Conservation (phyloP, 176 grass and related monocot genomes). For the Oryza glumipatula region DNA sequence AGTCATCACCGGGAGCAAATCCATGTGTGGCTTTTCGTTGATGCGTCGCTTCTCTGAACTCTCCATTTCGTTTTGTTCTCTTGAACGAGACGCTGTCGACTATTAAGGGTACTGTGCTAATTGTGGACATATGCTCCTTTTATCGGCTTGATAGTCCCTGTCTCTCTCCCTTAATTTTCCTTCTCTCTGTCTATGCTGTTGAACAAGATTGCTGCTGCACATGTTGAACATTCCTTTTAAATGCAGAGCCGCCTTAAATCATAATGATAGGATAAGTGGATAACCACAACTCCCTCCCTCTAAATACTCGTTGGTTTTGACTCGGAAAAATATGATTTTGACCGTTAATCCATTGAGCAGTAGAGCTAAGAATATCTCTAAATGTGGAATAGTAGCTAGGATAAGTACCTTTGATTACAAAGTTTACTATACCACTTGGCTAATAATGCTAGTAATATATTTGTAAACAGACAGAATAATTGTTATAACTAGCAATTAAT, state of each 20-base stretch:
- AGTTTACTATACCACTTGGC: not conserved
- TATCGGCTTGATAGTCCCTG: not conserved
- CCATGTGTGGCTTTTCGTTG: conserved; percentile 14
- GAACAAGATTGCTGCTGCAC: not conserved
- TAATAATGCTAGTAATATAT: not conserved
- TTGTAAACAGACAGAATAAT: not conserved
- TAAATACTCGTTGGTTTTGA: not conserved
- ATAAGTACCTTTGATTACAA: not conserved
- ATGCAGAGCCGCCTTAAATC: not conserved
- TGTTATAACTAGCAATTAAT: not conserved
- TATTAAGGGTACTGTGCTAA: not conserved
- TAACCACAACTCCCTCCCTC: not conserved
- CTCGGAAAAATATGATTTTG: not conserved
- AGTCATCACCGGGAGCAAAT: not conserved
- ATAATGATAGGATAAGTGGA: not conserved
- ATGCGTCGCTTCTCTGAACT: not conserved
- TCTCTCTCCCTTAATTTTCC: not conserved
- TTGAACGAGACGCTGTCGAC: not conserved
- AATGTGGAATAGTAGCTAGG: not conserved
- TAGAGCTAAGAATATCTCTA: not conserved
- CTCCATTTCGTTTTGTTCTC: conserved; percentile 13
- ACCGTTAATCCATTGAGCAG: not conserved
- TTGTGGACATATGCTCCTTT: not conserved
- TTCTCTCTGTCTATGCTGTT: not conserved
- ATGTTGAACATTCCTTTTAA: not conserved